Base-by-base conservation (phyloP, 1,284 basidiomycete species). In the Ceratobasidium sp. region DNA sequence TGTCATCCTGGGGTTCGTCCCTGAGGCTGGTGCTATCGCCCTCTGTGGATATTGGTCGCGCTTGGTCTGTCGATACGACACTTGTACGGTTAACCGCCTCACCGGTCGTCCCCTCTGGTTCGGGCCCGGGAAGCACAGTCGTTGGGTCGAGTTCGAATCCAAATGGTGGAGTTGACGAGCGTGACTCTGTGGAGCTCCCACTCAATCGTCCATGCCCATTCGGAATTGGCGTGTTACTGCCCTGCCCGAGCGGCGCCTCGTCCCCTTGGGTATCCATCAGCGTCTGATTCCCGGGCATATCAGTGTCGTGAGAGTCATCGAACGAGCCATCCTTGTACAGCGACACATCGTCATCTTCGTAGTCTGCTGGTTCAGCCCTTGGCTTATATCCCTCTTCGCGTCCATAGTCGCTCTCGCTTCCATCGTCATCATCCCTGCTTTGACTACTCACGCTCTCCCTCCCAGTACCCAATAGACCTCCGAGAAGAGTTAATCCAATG, bases 401-500 rank as follows among this genome's bases (percentile, higher is more conserved):
- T 61, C 75, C 66, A 64, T 54, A 79, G 81, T 56, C 77, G 78
- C 66, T 76, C 74, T 82, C 83, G 50, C 80, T 83, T 57, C 85
- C 84, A 1, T 52, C 48, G 84, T 86, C 6, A 86, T 85, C 57
- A 71, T 81, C 82, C 62, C 85, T 84, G 0, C 64, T 67, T 84
- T 86, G 6, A 86, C 85, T 42, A 12, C 40, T 42, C 38, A 26
- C 10, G 5, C 33, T 50, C 15, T 42, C 46, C 33, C 33, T 48
- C 48, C 50, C 46, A 64, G 71, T 23, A 15, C 83, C 82, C 33
- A 83, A 85, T 70, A 92, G 84, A 42, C 88, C 87, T 79, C 91
- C 89, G 70, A 94, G 84, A 65, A 93, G 84, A 0, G 90, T 90
- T 12, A 94, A 84, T 0, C 92, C 92, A 67, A 94, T 93, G 0